Base-by-base conservation (phyloP, 768 basidiomycete genomes). In the Tulasnella sp. region DNA sequence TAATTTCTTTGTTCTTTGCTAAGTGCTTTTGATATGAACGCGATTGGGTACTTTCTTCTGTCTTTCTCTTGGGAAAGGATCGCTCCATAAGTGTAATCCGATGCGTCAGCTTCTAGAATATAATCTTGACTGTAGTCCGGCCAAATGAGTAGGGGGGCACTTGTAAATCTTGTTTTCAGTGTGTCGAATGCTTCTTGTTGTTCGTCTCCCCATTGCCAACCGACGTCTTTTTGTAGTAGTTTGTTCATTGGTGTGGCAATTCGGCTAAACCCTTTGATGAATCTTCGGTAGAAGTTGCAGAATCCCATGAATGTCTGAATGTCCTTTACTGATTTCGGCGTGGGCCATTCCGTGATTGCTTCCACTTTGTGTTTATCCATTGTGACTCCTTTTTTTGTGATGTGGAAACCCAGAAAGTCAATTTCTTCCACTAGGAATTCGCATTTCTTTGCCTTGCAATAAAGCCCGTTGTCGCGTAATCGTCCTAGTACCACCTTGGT, bases 201-300 rank as follows among this genome's bases (percentile, higher is more conserved):
- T 3, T 1, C 3, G 0, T 3, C 11, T 36, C 31, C 34, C 72
- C 72, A 72, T 14, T 2, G 15, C 5, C 3, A 72, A 0, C 9
- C 9, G 6, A 19, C 19, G n/a, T 31, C 49, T 36, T 72, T 72
- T 25, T n/a, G 12, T 40, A 49, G 15, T 17, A 74, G 38, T 4
- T 67, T 3, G n/a, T 74, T 29, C 0, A 74, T 25, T 19, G 52
- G 73, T 38, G 14, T 7, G 37, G 19, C 17, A 36, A 79, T 77
- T 14, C 22, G 3, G 9, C 79, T 79, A 77, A 74, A 82, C 8
- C 72, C 45, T 0, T 45, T 15, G 25, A 82, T 81, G 80, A 82
- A 82, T 0, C 80, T 67, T 14, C 80, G 75, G 72, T 82, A 82
- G 77, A 80, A 82, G 80, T 81, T 82, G 22, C 80, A 79, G 75